These are phyloP conservation scores for Lactarius psammicola DNA, from an alignment of 768 basidiomycete species.

Conservation along the genomic window DNA sequence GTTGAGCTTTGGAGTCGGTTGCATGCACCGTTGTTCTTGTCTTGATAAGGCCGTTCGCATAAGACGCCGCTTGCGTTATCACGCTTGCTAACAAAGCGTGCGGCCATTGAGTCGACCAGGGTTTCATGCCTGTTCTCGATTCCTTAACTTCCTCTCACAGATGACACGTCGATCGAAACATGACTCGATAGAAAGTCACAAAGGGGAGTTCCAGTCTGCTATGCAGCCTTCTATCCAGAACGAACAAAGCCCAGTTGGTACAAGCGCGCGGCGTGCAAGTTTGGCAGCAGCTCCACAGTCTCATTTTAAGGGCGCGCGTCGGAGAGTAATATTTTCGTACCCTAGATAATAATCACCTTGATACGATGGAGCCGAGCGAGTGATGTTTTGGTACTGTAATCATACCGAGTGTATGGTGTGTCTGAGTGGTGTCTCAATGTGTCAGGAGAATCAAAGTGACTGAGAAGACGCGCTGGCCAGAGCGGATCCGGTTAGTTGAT, in stretches of 20 bases:
- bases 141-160: background rate
- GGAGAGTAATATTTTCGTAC: background rate
- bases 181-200: background rate
- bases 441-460: background rate
- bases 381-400: background rate
- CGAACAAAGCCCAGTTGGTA: background rate
- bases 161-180: slow-evolving; percentile 8
- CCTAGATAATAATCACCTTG: background rate
- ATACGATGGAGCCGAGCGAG: background rate
- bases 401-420: too few species aligned
- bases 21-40: slow-evolving; percentile 1
- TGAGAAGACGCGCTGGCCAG: background rate
- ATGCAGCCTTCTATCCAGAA: background rate
- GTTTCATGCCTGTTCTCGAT: background rate
- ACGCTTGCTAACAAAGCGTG: background rate
- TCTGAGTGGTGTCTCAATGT: background rate
- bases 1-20: slow-evolving; percentile 2
- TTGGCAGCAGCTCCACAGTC: slow-evolving; percentile 1
- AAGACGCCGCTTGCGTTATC: background rate
- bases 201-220: background rate
- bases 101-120: background rate
- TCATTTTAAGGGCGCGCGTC: background rate
- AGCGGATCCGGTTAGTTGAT: background rate
- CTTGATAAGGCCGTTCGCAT: background rate
- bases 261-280: background rate